phyloP scores from a whole-genome alignment of 1,139 yeast species.

The Tardiomyces blankii region DNA sequence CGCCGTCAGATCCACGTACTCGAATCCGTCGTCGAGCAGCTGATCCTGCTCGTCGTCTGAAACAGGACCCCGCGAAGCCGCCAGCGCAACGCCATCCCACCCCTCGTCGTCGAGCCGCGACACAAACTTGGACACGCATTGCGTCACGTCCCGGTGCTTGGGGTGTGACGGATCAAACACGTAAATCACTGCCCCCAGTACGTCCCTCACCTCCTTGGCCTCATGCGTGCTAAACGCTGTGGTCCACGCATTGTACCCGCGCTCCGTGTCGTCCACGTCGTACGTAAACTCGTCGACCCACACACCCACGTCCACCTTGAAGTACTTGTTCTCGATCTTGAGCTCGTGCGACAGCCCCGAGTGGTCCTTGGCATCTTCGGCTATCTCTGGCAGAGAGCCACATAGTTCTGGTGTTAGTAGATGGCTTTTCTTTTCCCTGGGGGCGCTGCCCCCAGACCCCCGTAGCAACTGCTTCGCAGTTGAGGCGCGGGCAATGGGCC shows the following conservation, averaged over 20 bases:
- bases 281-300: constrained; percentile 34
- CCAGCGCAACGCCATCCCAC: constrained; percentile 20
- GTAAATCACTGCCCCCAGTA: constrained; percentile 28
- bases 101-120: constrained; percentile 15
- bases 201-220: constrained; percentile 31
- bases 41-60: constrained; percentile 10
- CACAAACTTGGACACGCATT: constrained; percentile 10
- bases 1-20: constrained; percentile 13
- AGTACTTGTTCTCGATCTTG: constrained; percentile 28
- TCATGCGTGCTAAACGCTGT: constrained; percentile 25
- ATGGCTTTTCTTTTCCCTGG: no score
- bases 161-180: constrained; percentile 19
- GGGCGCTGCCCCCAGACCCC: no score
- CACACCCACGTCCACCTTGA: constrained; percentile 25
- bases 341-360: constrained; percentile 27
- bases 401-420: not conserved
- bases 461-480: no score
- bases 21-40: constrained; percentile 19
- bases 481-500: no score
- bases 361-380: constrained; percentile 15
- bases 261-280: constrained; percentile 5
- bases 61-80: constrained; percentile 9
- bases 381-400: constrained; percentile 11
- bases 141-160: constrained; percentile 5
- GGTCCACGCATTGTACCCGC: constrained; percentile 22